Base-by-base conservation (phyloP, 768 basidiomycete species). In the Mycena vulgaris region DNA sequence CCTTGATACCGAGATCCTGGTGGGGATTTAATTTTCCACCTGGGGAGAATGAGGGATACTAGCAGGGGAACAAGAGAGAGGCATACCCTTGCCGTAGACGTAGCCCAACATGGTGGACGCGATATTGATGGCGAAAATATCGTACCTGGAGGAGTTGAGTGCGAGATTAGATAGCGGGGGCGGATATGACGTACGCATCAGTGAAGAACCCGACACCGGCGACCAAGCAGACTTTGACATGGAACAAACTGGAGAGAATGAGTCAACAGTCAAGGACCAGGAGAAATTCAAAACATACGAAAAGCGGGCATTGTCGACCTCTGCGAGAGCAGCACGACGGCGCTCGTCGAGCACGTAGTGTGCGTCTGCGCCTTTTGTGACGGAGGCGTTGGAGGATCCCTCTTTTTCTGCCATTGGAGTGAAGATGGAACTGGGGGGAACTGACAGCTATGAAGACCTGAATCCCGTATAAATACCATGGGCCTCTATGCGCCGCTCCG, bases 181-280 rank as follows among this genome's bases (percentile, higher is more conserved):
- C n/a, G 59, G 17, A 27, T n/a, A 51, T 10, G 0, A 80, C 88
- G 74, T 73, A 90, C 88, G 92, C 90, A 82, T 94, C 95, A 56
- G 95, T 95, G 85, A 96, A 97, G 87, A 97, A 96, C 30, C 95
- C 95, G 13, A 92, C 92, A 74, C 95, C 94, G 3, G 94, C 83
- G 42, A 88, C 88, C 65, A 89, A 72, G 74, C 89, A 89, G 69
- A 91, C 87, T 80, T 95, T 95, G 65, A 92, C 90, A 75, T 96
- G 95, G 84, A 95, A 96, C 90, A 92, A 93, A 9, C 93, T 40
- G n/a, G n/a, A 66, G 58, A 49, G 66, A 33, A 67, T 45, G 66
- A 57, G 51, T 27, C 49, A 65, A 60, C 51, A 31, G 45, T 16
- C 21, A 19, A 3, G 7, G 11, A 39, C 33, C 57, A 57, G 40